Conservation (phyloP, 1,284 basidiomycete genomes). For the Ustilago cynodontis region DNA sequence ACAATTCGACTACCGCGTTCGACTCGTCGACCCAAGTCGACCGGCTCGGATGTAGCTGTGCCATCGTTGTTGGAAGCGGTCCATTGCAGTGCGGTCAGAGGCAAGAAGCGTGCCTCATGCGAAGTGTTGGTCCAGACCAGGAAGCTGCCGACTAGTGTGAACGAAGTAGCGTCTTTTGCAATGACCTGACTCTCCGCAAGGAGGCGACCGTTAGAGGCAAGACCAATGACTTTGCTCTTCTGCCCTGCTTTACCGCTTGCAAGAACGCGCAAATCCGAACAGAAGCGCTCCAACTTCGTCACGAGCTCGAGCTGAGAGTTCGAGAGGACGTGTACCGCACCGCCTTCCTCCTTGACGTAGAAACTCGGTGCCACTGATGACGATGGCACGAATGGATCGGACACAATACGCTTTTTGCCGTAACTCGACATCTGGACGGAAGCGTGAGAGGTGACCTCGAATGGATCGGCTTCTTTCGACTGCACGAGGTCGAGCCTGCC, state of each 20-base stretch:
- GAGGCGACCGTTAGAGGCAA: slow-evolving; percentile 78
- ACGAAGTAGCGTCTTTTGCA: slow-evolving; percentile 81
- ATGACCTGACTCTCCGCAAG: slow-evolving; percentile 73
- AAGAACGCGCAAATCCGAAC: slow-evolving; percentile 33
- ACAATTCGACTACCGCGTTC: slow-evolving; percentile 68
- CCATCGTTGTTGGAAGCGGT: slow-evolving; percentile 5
- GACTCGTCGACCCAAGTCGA: slow-evolving; percentile 59
- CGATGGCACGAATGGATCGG: slow-evolving; percentile 40
- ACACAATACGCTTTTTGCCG: slow-evolving; percentile 28
- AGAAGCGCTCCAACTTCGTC: slow-evolving; percentile 43
- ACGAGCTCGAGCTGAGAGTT: slow-evolving; percentile 15
- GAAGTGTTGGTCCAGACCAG: slow-evolving; percentile 87
- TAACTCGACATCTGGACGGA: background rate
- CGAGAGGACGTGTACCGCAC: slow-evolving; percentile 20
- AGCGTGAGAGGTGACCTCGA: background rate
- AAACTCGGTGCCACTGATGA: slow-evolving; percentile 18
- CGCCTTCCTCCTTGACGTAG: slow-evolving; percentile 43
- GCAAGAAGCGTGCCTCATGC: slow-evolving; percentile 84
- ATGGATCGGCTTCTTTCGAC: background rate
- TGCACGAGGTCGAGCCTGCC: slow-evolving; percentile 23
- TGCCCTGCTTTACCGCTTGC: slow-evolving; percentile 12
- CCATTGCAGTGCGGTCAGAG: slow-evolving; percentile 71
- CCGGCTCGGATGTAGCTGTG: slow-evolving; percentile 21
- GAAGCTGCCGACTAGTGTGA: slow-evolving; percentile 82
- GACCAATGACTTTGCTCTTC: slow-evolving; percentile 73